Percentiles rank a stretch among this genome's conserved stretches.
Evolutionary conservation across 2,329 filamentous ascomycete genomes (phyloP).

Genomic region (Xylariales sp.): DNA sequence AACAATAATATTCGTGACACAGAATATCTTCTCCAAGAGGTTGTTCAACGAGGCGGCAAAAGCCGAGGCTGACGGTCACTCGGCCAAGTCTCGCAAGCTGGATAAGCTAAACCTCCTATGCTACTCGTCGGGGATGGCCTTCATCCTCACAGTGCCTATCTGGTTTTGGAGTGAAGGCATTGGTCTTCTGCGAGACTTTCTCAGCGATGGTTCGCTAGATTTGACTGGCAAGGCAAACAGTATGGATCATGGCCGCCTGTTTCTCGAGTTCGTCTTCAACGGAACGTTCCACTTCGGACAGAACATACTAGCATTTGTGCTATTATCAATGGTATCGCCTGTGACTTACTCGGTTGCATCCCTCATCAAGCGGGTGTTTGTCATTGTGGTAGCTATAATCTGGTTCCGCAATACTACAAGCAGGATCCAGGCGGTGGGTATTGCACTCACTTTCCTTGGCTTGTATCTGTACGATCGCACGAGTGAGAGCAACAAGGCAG

Average conservation of each 20-base stretch:
- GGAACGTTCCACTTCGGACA: constrained; percentile 95
- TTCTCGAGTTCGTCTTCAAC: constrained; percentile 93
- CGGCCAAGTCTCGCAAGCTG: constrained; percentile 66
- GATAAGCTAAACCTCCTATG: constrained; percentile 96
- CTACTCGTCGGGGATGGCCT: constrained; percentile 93
- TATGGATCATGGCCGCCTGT: constrained; percentile 68
- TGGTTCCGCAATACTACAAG: constrained; percentile 95
- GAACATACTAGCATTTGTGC: constrained; percentile 89
- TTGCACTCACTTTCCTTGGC: constrained; percentile 82
- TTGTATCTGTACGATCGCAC: constrained; percentile 95
- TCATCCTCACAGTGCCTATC: constrained; percentile 80
- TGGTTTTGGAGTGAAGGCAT: constrained; percentile 93
- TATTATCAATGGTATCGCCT: constrained; percentile 88
- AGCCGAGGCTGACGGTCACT: constrained; percentile 69
- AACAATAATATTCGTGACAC: constrained; percentile 92
- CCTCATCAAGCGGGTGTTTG: constrained; percentile 94
- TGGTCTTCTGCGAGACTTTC: constrained; percentile 68
- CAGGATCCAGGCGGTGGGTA: constrained; percentile 74
- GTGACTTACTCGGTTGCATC: constrained; percentile 97
- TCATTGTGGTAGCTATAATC: constrained; percentile 88
- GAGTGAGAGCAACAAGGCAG: constrained; percentile 80
- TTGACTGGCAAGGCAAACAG: constrained; percentile 56
- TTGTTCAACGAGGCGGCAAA: constrained; percentile 92
- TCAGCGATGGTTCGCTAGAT: constrained; percentile 73
- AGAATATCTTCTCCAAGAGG: constrained; percentile 98